Evolutionary conservation across 768 basidiomycete species (phyloP).

Genomic region (Hemileccinum impolitum): DNA sequence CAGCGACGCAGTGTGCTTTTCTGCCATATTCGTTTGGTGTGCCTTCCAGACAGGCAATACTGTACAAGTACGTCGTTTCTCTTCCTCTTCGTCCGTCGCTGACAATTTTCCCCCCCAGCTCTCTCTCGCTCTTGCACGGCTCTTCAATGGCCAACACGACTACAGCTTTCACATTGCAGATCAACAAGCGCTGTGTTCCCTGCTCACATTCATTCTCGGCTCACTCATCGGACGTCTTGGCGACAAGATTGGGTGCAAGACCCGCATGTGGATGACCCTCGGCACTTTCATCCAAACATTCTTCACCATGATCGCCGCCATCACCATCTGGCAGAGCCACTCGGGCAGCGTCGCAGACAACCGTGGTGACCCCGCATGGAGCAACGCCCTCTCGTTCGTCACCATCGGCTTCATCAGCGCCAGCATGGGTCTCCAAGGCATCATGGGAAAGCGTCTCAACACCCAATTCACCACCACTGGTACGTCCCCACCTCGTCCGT

Average conservation of each 20-base stretch:
- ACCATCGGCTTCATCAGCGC: conserved; percentile 76
- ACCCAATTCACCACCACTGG: conserved; percentile 78
- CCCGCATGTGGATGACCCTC: conserved; percentile 68
- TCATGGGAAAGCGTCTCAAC: conserved; percentile 76
- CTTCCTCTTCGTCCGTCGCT: too few relatives aligned
- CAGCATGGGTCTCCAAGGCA: conserved; percentile 78
- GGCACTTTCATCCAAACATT: conserved; percentile 75
- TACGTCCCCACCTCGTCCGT: conserved; percentile 31
- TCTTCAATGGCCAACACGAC: conserved; percentile 59
- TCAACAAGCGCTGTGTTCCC: conserved; percentile 78
- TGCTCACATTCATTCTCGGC: conserved; percentile 73
- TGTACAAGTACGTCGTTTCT: conserved; percentile 45
- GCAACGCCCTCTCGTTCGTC: conserved; percentile 59
- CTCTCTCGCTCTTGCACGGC: conserved; percentile 68
- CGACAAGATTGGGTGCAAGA: conserved; percentile 72
- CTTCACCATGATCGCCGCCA: conserved; percentile 69
- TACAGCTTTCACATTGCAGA: conserved; percentile 73
- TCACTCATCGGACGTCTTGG: conserved; percentile 81
- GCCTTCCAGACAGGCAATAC: conserved; percentile 84
- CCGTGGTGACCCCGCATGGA: conserved; percentile 70
- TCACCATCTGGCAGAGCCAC: conserved; percentile 69
- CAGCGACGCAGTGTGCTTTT: conserved; percentile 72
- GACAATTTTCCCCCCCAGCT: too few relatives aligned
- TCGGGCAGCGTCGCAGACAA: conserved; percentile 49
- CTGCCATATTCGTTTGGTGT: conserved; percentile 80